Evolutionary conservation across 2,329 filamentous ascomycete genomes (phyloP), one percentile per base, ranked within the genome.

Genomic region (Talaromyces islandicus): DNA sequence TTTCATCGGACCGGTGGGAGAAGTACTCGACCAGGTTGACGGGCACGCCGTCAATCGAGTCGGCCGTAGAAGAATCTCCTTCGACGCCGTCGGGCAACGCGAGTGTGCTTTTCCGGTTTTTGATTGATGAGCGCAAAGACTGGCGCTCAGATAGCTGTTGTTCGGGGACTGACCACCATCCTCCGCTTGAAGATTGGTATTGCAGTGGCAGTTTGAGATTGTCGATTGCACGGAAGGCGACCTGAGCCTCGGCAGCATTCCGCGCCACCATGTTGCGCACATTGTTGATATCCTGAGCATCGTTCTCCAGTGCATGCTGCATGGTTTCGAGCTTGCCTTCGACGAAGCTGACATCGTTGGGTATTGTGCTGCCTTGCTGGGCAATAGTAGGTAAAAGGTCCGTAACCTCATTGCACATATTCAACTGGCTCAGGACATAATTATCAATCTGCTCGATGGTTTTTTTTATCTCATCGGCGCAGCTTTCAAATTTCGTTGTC

Each of bases 401-500:
- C 60, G 93, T 87, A 66, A 95, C 85, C 66, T 89, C 85, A 70
- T 90, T 88, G 73, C 88, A 88, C 61, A 79, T 74, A 61, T 83
- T 82, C 69, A 96, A 92, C 71, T 94, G 91, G 58, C 83, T 82
- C 67, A 91, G 85, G 67, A 99, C 93, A 64, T 88, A 85, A 60
- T 85, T 84, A 74, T 99, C 93, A 64, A 96, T 85, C 10, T 81
- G 77, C 63, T 90, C 85, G 63, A 99, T 89, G 65, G 91, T 79
- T 63, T 86, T 85, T 70, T 96, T 91, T 17, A 96, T 80, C 30
- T 90, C 86, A 65, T 93, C 89, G 62, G 90, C 86, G 29, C 96
- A 87, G 73, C 96, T 93, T 71, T 92, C 91, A 79, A 94, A 97
- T 63, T 94, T 90, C 3, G 92, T 96, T 0, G 92, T 96, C 17